Percentiles rank a stretch among this genome's conserved stretches.
phyloP scores from a whole-genome alignment of 2,329 filamentous ascomycete species.

The Fusarium annulatum region DNA sequence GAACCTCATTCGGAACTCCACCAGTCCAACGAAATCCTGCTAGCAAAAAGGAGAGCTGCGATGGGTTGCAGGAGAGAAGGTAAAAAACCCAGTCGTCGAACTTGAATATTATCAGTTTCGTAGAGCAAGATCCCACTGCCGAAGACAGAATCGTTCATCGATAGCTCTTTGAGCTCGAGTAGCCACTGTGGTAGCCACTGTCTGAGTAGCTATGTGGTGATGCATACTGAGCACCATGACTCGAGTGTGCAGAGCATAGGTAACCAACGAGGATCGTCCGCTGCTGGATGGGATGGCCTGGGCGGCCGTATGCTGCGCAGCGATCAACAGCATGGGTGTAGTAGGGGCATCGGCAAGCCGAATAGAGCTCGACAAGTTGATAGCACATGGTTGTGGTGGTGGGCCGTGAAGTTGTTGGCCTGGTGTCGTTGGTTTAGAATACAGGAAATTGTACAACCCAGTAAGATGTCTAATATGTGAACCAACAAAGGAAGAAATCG shows the following conservation, averaged over 20 bases:
- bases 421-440: slow-evolving; percentile 21
- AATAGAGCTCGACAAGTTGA: slow-evolving; percentile 86
- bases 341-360: slow-evolving; percentile 88
- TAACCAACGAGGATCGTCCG: slow-evolving; percentile 87
- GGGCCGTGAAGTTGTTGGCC: slow-evolving; percentile 30
- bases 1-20: slow-evolving; percentile 47
- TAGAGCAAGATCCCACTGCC: slow-evolving; percentile 57
- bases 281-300: slow-evolving; percentile 77
- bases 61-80: slow-evolving; percentile 61
- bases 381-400: slow-evolving; percentile 76
- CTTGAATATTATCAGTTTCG: slow-evolving; percentile 56
- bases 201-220: slow-evolving; percentile 61
- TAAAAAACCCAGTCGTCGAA: slow-evolving; percentile 60
- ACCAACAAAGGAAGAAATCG: slow-evolving; percentile 12
- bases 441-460: slow-evolving; percentile 6
- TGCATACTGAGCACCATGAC: slow-evolving; percentile 53
- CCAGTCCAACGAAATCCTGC: slow-evolving; percentile 56
- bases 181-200: slow-evolving; percentile 64
- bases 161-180: slow-evolving; percentile 58
- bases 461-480: slow-evolving; percentile 6
- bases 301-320: slow-evolving; percentile 79
- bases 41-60: slow-evolving; percentile 61
- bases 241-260: slow-evolving; percentile 64
- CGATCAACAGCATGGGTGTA: slow-evolving; percentile 88
- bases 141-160: slow-evolving; percentile 67